Evolutionary conservation across 2,329 filamentous ascomycete genomes (phyloP), one percentile per base, ranked within the genome.

Genomic region (Chaetothyriales sp.): DNA sequence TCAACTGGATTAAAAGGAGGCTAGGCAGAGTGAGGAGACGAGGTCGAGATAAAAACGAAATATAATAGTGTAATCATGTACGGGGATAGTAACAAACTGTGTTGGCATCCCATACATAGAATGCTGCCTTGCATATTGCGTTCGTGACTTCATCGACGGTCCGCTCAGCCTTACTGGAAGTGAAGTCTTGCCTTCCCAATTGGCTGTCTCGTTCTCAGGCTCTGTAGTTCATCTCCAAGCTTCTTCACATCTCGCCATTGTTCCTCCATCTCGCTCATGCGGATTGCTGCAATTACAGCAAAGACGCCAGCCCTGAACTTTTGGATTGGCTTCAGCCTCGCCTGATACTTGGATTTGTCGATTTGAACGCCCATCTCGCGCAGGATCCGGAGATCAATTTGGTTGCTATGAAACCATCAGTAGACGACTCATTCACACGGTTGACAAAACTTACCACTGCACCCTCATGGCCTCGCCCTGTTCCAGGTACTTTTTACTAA

Each of bases 401-500:
- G 84, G 73, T 97, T 98, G 72, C 92, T 97, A 67, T 66, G 7
- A 49, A 54, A 55, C 63, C n/a, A 52, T 58, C 46, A 58, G 56
- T 18, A 46, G 13, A 28, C 49, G 33, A 50, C 53, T 15, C 45
- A 45, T 33, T 46, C 51, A 43, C 51, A 47, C 18, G 33, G 53
- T 45, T 40, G 33, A 50, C 18, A 52, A 54, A 58, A 83, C 86
- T 61, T 82, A 95, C 90, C 89, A 97, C 71, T 87, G 83, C 58
- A 67, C 62, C 48, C 70, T 67, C 49, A 73, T 68, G 33, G 65
- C 66, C 63, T 88, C 84, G 62, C 88, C 89, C 62, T 94, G 80
- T 61, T 89, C 81, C 69, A 95, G 80, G 67, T 87, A 89, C 59
- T 78, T 81, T 76, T 98, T 98, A 57, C 87, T 87, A 70, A 84